phyloP scores from a whole-genome alignment of 1,139 yeast species.

The Candida tropicalis region DNA sequence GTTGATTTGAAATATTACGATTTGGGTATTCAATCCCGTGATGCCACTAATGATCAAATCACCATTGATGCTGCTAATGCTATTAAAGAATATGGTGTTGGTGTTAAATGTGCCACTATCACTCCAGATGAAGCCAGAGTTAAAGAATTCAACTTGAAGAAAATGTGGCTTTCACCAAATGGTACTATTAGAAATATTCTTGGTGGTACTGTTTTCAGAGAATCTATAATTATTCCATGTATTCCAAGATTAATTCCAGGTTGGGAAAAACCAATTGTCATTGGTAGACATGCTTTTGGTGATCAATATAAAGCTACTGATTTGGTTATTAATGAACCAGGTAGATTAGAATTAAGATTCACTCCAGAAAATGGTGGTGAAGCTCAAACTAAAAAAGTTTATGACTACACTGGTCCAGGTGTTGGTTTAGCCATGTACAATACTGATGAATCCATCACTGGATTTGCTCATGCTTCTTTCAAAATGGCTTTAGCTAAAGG shows the following conservation, averaged over 20 bases:
- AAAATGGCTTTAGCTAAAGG: constrained; percentile 69
- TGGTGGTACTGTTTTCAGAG: constrained; percentile 85
- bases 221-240: constrained; percentile 76
- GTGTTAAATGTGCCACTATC: constrained; percentile 84
- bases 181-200: constrained; percentile 82
- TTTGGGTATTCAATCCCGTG: constrained; percentile 70
- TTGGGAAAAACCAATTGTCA: constrained; percentile 81
- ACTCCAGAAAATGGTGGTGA: constrained; percentile 64
- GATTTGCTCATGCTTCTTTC: constrained; percentile 80
- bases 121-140: constrained; percentile 86
- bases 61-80: constrained; percentile 79
- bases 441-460: constrained; percentile 76
- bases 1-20: constrained; percentile 77
- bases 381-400: constrained; percentile 53
- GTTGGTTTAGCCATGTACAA: constrained; percentile 84
- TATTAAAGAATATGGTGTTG: constrained; percentile 74
- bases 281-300: constrained; percentile 86
- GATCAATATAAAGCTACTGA: constrained; percentile 86
- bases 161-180: constrained; percentile 87
- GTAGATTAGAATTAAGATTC: constrained; percentile 66
- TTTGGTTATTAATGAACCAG: constrained; percentile 67
- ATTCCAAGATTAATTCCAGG: constrained; percentile 76
- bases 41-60: constrained; percentile 69
- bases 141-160: constrained; percentile 69
- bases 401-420: constrained; percentile 64